Conservation (phyloP, 208 protist species). For the Novymonas esmeraldas region DNA sequence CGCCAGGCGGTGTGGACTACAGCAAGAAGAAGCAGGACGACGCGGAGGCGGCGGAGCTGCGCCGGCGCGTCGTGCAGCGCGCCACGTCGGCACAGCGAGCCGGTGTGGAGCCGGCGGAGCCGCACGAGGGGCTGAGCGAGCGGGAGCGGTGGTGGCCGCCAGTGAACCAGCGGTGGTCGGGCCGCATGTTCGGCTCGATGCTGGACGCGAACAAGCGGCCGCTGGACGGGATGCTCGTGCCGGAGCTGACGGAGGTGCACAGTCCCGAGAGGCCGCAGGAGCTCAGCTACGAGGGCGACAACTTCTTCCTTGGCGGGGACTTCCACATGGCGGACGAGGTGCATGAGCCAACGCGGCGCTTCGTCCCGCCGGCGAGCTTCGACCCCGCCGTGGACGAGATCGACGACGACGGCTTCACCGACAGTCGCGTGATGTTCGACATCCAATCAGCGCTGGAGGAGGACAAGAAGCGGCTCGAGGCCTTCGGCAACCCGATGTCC, state of each 20-base stretch:
- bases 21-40: constrained; percentile 43
- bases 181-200: constrained; percentile 67
- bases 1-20: constrained; percentile 83
- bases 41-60: constrained; percentile 42
- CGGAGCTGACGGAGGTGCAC: constrained; percentile 73
- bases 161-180: constrained; percentile 73
- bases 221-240: constrained; percentile 85
- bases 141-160: constrained; percentile 65
- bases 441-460: constrained; percentile 85
- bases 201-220: constrained; percentile 82
- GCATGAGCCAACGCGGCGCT: constrained; percentile 76
- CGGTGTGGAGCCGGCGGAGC: constrained; percentile 47
- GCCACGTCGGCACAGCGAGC: constrained; percentile 69
- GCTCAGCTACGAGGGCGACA: constrained; percentile 71
- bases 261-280: constrained; percentile 66
- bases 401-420: constrained; percentile 84
- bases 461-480: constrained; percentile 83
- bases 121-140: constrained; percentile 33
- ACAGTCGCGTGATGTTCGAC: constrained; percentile 79
- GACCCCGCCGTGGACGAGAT: constrained; percentile 86
- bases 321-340: constrained; percentile 85
- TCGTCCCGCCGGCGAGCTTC: constrained; percentile 80
- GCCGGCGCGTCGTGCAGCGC: constrained; percentile 58
- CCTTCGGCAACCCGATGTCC: constrained; percentile 87
- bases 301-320: constrained; percentile 73